A percentile compares a stretch with the other conserved stretches of the same genome.
Evolutionary conservation across 2,329 filamentous ascomycete species (phyloP).

Genomic region (Fusarium sp.): DNA sequence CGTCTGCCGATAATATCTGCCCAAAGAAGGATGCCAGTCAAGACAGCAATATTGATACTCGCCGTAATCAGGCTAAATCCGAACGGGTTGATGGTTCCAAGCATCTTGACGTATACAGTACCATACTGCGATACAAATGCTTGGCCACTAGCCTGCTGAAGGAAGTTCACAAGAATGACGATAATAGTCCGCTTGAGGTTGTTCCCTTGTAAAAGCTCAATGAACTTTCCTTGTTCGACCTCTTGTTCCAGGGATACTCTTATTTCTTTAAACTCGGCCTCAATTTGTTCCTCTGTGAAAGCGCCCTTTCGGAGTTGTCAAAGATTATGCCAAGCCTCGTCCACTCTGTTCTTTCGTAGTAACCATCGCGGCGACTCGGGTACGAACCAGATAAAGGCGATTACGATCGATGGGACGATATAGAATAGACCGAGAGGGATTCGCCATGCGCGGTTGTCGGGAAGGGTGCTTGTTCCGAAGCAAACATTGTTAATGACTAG

Average conservation of each 20-base stretch:
- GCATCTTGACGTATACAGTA: constrained; percentile 34
- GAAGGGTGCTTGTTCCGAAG: constrained; percentile 35
- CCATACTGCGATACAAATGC: constrained; percentile 44
- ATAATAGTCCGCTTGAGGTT: constrained; percentile 37
- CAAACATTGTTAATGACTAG: constrained; percentile 46
- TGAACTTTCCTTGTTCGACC: constrained; percentile 33
- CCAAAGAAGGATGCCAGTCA: constrained; percentile 18
- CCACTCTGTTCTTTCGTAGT: constrained; percentile 31
- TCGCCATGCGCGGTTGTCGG: constrained; percentile 41
- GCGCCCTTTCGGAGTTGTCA: constrained; percentile 26
- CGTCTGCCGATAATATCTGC: constrained; percentile 13
- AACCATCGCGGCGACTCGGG: constrained; percentile 49
- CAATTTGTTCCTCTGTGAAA: constrained; percentile 36
- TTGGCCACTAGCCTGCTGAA: constrained; percentile 40
- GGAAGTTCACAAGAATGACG: constrained; percentile 31
- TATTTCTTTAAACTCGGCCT: constrained; percentile 35
- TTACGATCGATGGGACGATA: constrained; percentile 36
- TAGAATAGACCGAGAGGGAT: constrained; percentile 44
- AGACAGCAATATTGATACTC: constrained; percentile 33
- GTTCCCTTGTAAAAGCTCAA: constrained; percentile 30
- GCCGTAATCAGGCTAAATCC: constrained; percentile 43
- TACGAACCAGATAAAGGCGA: constrained; percentile 36
- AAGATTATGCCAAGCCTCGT: constrained; percentile 34
- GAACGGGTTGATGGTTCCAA: constrained; percentile 48
- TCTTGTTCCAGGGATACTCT: constrained; percentile 31